phyloP scores from a whole-genome alignment of 2,329 filamentous ascomycete genomes.

The Colletotrichum cuscutae region DNA sequence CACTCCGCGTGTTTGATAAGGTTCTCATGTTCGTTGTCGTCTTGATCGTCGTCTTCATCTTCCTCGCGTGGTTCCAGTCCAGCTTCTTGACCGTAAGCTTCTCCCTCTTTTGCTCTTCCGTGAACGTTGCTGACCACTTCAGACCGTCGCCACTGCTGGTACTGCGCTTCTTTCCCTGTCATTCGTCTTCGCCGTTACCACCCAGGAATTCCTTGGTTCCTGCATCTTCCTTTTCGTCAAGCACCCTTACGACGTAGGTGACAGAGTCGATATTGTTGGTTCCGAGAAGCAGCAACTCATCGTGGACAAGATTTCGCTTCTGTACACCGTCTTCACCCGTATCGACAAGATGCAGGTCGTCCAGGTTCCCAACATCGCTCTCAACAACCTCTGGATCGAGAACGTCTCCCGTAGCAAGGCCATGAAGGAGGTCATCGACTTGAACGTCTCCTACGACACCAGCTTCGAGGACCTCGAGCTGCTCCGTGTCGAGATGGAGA shows the following conservation, averaged over 20 bases:
- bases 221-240: conserved; percentile 99
- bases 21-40: conserved; percentile 85
- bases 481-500: conserved; percentile 84
- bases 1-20: conserved; percentile 89
- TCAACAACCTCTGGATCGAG: conserved; percentile 95
- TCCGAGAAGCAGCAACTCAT: conserved; percentile 71
- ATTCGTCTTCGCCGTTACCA: conserved; percentile 92
- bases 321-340: conserved; percentile 87
- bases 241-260: conserved; percentile 95
- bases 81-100: conserved; percentile 56
- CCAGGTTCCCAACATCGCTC: conserved; percentile 86
- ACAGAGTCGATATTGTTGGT: conserved; percentile 83
- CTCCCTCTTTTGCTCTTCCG: neutral
- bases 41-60: conserved; percentile 84
- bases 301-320: conserved; percentile 92
- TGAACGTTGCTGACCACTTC: conserved; percentile 43
- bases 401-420: conserved; percentile 91
- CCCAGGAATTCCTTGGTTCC: conserved; percentile 95
- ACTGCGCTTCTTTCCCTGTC: conserved; percentile 95
- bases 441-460: conserved; percentile 88
- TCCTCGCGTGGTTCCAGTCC: conserved; percentile 50
- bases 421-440: conserved; percentile 86
- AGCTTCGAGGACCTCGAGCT: conserved; percentile 89
- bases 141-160: conserved; percentile 86
- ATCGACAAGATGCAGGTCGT: conserved; percentile 83